phyloP scores from a whole-genome alignment of 2,329 filamentous ascomycete species.

The Lachnellula subtilissima region DNA sequence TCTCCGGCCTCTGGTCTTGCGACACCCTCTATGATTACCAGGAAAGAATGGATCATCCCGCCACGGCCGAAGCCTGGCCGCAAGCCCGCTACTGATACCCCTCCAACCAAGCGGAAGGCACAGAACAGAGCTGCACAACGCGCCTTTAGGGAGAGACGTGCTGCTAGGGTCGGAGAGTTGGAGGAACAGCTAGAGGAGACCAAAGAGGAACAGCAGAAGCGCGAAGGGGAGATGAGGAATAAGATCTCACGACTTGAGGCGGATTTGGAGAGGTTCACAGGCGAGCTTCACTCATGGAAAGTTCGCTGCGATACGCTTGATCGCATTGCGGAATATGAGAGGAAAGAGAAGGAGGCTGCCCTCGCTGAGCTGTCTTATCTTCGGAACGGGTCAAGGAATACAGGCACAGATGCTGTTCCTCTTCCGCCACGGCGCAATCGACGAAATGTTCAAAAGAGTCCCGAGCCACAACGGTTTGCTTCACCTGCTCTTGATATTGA shows the following conservation, averaged over 20 bases:
- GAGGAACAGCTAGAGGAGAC: constrained; percentile 62
- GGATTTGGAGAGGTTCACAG: constrained; percentile 59
- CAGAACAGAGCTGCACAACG: constrained; percentile 92
- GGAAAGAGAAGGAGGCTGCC: constrained; percentile 39
- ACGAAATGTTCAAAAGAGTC: constrained; percentile 18
- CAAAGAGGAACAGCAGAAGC: constrained; percentile 52
- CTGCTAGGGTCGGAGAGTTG: constrained; percentile 74
- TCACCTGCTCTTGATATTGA: constrained; percentile 28
- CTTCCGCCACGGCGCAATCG: constrained; percentile 33
- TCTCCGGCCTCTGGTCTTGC: constrained; percentile 28
- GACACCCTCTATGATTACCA: constrained; percentile 56
- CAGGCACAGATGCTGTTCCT: constrained; percentile 36
- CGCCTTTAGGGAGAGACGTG: constrained; percentile 82
- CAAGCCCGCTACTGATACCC: constrained; percentile 90
- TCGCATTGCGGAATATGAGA: constrained; percentile 31
- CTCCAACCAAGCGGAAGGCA: constrained; percentile 86
- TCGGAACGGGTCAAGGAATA: constrained; percentile 28
- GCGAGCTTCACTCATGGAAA: constrained; percentile 32
- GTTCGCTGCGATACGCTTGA: constrained; percentile 31
- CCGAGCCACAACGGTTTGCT: constrained; percentile 14
- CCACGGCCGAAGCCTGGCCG: constrained; percentile 84
- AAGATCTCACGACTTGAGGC: constrained; percentile 55
- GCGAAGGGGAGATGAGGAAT: constrained; percentile 50
- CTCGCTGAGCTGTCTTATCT: constrained; percentile 37
- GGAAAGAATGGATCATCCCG: constrained; percentile 81